Base-by-base conservation (phyloP, 202 grass and related monocot genomes). In the Eragrostis tef region DNA sequence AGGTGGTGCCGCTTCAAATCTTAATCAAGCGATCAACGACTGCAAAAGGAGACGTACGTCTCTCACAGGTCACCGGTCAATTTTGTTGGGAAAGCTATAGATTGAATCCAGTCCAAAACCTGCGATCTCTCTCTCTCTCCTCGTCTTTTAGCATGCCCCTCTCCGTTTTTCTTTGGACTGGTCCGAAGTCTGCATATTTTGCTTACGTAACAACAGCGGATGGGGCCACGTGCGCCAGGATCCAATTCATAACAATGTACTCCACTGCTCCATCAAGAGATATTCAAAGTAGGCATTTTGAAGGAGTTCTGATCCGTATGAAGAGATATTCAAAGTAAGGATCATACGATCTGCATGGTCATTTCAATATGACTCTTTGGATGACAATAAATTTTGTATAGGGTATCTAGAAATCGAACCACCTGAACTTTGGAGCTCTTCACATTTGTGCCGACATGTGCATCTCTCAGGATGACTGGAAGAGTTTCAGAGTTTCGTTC, bases 61-160 rank as follows among this genome's bases (percentile, higher is more conserved):
- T 62, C 48, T 22, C 20, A 1, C 39, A 27, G 47, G 65, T 89
- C 65, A 76, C 48, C 27, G 48, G 78, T 89, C 82, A 77, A 66
- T 77, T 89, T 58, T 89, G 64, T 50, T 26, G 11, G 26, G 78
- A 78, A 78, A 77, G 71, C 34, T 17, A 59, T 12, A 12, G 21
- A 21, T 77, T 36, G 54, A 76, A 81, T 12, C 53, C 29, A n/a
- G 63, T 85, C 77, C 67, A 64, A 77, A 81, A 51, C 62, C 0
- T 21, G 24, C n/a, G 3, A 42, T 81, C 61, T 48, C 26, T 74
- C 74, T 50, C 9, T 39, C 54, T 50, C 9, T 39, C 54, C 65
- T 56, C 64, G 2, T 53, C 36, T 71, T 56, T 31, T 75, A 19
- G 29, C 36, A 20, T 19, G 48, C 41, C 7, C 47, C 2, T 20